Evolutionary conservation across 805 yeast species (phyloP).

Genomic region (Candida piceae): DNA sequence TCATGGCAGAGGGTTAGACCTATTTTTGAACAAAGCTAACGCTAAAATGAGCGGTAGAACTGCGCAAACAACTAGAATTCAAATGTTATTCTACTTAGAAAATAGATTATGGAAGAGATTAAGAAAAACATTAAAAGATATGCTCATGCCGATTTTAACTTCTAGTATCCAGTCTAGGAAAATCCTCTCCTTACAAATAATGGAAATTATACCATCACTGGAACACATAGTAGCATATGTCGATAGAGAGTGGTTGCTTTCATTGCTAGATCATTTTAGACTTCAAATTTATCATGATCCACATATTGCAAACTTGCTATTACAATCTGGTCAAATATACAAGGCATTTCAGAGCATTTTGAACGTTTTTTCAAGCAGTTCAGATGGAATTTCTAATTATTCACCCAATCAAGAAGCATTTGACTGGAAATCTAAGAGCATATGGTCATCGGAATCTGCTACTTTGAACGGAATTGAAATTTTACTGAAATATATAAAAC

Average conservation of each 20-base stretch:
- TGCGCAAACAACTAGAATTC: constrained; percentile 42
- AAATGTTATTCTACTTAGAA: constrained; percentile 53
- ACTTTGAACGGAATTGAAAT: constrained; percentile 18
- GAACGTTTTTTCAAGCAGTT: constrained; percentile 5
- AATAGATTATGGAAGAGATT: constrained; percentile 49
- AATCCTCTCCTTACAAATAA: constrained; percentile 46
- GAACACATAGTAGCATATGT: constrained; percentile 38
- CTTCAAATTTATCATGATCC: constrained; percentile 31
- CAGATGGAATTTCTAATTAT: constrained; percentile 9
- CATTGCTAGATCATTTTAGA: constrained; percentile 26
- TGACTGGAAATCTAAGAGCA: constrained; percentile 13
- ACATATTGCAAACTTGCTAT: constrained; percentile 32
- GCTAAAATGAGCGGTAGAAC: constrained; percentile 1
- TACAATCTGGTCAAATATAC: constrained; percentile 35
- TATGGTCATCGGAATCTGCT: constrained; percentile 8
- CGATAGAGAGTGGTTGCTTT: constrained; percentile 47
- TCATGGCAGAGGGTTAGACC: constrained; percentile 9
- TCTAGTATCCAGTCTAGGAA: constrained; percentile 44
- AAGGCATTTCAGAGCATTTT: constrained; percentile 37
- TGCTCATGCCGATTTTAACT: constrained; percentile 52
- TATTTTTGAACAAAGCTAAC: constrained; percentile 3
- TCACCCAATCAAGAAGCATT: constrained; percentile 1
- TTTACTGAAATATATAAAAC: constrained; percentile 22
- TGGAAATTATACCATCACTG: constrained; percentile 49
- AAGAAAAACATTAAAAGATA: constrained; percentile 43